Evolutionary conservation across 768 basidiomycete genomes (phyloP).

Genomic region (Tricholoma furcatifolium): DNA sequence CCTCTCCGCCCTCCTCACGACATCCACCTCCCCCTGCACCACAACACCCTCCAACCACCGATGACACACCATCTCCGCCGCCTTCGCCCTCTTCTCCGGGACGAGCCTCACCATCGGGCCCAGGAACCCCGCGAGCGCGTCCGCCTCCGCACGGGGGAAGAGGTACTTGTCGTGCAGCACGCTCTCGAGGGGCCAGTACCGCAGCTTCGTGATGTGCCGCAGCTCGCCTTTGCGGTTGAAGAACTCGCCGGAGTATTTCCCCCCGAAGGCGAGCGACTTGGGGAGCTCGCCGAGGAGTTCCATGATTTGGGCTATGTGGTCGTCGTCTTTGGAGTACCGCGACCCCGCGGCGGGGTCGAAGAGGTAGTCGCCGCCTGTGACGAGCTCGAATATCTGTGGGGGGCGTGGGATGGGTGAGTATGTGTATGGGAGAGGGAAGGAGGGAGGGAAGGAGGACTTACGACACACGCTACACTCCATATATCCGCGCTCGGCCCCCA

Average conservation of each 20-base stretch:
- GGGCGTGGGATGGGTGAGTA: not conserved
- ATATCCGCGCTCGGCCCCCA: constrained; percentile 97
- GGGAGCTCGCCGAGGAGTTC: constrained; percentile 94
- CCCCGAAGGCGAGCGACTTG: constrained; percentile 82
- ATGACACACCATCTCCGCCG: constrained; percentile 83
- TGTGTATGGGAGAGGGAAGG: not conserved
- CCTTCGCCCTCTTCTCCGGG: constrained; percentile 86
- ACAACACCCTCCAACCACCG: constrained; percentile 82
- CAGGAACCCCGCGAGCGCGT: constrained; percentile 77
- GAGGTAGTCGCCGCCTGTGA: constrained; percentile 96
- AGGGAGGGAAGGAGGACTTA: constrained; percentile 38
- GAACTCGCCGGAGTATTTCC: constrained; percentile 92
- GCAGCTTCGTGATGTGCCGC: constrained; percentile 90
- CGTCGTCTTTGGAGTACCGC: constrained; percentile 94
- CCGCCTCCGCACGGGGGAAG: constrained; percentile 81
- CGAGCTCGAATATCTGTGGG: constrained; percentile 84
- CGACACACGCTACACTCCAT: constrained; percentile 95
- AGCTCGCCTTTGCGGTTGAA: constrained; percentile 97
- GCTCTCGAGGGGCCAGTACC: constrained; percentile 83
- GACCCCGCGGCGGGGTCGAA: constrained; percentile 96
- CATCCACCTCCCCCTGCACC: constrained; percentile 89
- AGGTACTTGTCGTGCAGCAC: constrained; percentile 96
- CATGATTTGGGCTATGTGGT: constrained; percentile 97
- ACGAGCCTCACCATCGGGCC: constrained; percentile 88
- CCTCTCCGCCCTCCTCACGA: constrained; percentile 64